Evolutionary conservation across 1,284 basidiomycete species (phyloP), one percentile per base, ranked within the genome.

Genomic region (Ganoderma meredithae): DNA sequence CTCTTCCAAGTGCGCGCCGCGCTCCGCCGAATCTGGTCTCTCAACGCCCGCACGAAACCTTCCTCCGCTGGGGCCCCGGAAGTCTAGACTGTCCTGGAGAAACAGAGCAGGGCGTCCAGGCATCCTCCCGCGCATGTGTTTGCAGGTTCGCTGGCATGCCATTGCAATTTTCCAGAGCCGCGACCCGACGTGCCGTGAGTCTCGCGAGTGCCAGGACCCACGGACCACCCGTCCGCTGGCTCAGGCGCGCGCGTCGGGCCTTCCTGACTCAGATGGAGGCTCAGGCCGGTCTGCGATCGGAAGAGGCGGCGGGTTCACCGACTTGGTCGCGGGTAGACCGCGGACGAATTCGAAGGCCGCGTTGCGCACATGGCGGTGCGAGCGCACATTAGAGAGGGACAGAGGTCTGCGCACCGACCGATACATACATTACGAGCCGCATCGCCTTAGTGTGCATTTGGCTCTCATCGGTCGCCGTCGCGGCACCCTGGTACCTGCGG

Each of bases 301-400:
- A 55, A 27, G 7, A 31, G 17, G 52, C 27, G 22, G 47, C 52
- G 7, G 52, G 52, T 33, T 31, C 27, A 19, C 27, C 52, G 52
- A 55, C 52, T 27, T 55, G 52, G 52, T 55, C 52, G 52, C 52
- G 52, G 52, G 52, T 33, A 33, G 52, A 55, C 52, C 52, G 58
- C 36, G 40, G 58, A 22, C 39, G 58, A 60, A 58, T 58, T 58
- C 55, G 55, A 58, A 58, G 58, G 22, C 36, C 39, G 58, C 58
- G 40, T 52, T 52, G 47, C 22, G 47, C 47, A 49, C 58, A 22
- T 25, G 58, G n/a, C 17, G 22, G 40, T 33, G 33, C 36, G 36
- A 39, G 36, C 36, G 3, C 19, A 19, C 36, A 33, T 39, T n/a
- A 36, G n/a, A 25, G 33, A 22, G 44, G 9, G 44, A 19, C 10